phyloP scores from a whole-genome alignment of 2,329 filamentous ascomycete genomes.

The Aspergillus cejpii region DNA sequence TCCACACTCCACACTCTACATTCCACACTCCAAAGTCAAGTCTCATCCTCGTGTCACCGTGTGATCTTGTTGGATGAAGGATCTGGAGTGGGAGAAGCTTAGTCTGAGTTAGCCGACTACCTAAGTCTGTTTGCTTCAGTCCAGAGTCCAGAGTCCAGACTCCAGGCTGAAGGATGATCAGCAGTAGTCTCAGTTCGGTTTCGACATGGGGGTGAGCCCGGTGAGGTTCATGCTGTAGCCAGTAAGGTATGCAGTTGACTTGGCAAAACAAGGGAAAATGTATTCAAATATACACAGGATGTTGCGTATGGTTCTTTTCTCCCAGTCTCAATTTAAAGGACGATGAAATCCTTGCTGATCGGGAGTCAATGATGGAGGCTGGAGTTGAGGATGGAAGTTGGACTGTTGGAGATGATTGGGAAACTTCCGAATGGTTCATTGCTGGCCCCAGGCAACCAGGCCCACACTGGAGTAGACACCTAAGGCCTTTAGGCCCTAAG shows the following conservation, averaged over 20 bases:
- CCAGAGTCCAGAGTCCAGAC: no score
- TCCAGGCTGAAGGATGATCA: background rate
- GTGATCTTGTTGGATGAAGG: background rate
- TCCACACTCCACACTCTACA: no score
- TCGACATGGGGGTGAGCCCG: no score
- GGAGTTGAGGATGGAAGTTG: background rate
- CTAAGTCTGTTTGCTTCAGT: background rate
- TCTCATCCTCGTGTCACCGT: no score
- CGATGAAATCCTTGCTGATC: background rate
- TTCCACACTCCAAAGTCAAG: no score
- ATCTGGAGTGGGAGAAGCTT: background rate
- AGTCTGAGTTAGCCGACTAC: background rate
- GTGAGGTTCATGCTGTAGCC: background rate
- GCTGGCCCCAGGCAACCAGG: background rate
- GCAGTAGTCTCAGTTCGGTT: no score
- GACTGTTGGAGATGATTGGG: constrained; percentile 6
- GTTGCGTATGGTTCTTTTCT: no score
- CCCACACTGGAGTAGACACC: background rate
- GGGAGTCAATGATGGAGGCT: background rate
- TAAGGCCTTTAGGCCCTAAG: background rate
- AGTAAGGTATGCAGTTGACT: background rate
- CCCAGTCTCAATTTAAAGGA: no score
- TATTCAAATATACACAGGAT: background rate
- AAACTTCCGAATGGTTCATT: constrained; percentile 11
- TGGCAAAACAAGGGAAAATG: background rate